Base-by-base conservation (phyloP, 2,329 filamentous ascomycete genomes). In the Macrophomina phaseolina region DNA sequence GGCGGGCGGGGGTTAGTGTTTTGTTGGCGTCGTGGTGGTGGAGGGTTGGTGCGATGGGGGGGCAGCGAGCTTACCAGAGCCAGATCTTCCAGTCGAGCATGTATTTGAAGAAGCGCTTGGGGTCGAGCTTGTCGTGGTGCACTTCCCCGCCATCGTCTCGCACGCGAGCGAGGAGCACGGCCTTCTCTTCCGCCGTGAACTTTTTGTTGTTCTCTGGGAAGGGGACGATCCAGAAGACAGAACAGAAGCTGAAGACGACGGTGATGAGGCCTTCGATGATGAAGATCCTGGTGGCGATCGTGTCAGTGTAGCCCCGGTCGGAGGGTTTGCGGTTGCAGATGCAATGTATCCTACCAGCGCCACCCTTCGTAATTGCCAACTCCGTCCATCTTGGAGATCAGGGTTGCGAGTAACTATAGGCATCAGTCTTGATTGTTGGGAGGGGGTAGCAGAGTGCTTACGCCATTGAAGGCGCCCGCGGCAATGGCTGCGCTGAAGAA, bases 371-470 rank as follows among this genome's bases (percentile, higher is more conserved):
- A 77, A 34, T 75, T 85, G n/a, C 81, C 82, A 12, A 83, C 81
- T 40, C 82, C 81, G 73, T 91, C 86, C 68, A 90, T 84, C 70
- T 90, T 89, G 46, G 80, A 81, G 71, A 91, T 90, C 51, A 74
- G 75, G 65, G 76, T 85, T 1, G 87, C 87, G 1, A 90, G 79
- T 6, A 90, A 76, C 63, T 65, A 18, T 3, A 4, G 12, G 14
- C 9, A 32, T 65, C n/a, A 65, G n/a, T 23, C 14, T 4, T 18
- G 8, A 6, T 4, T 1, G 5, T 48, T 14, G 34, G 18, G 11
- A 38, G 5, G 11, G 12, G 18, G 12, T 61, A 28, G 30, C 6
- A n/a, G 52, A 4, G 8, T 4, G 46, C 51, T 28, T 56, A 56
- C 63, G 36, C 87, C 86, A 58, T 86, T 85, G 73, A 89, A 89